A percentile compares a stretch with the other conserved stretches of the same genome.
phyloP scores from a whole-genome alignment of 2,329 filamentous ascomycete genomes.

The Berkeleyomyces rouxiae region DNA sequence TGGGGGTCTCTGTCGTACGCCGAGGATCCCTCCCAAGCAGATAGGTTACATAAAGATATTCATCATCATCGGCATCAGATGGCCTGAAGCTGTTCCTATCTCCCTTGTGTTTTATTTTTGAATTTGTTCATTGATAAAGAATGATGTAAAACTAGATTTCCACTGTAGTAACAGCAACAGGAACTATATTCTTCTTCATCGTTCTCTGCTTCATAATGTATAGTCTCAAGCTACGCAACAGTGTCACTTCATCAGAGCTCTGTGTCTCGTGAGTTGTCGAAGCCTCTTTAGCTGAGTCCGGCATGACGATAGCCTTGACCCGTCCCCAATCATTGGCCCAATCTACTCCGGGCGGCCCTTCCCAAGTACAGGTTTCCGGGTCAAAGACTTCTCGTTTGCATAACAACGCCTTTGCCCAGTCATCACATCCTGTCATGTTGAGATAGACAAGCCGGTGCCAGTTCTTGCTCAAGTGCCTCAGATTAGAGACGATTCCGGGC shows the following conservation, averaged over 20 bases:
- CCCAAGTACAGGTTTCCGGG: background rate
- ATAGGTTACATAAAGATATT: no score
- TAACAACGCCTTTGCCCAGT: background rate
- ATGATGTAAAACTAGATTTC: background rate
- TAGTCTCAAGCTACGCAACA: background rate
- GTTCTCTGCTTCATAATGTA: background rate
- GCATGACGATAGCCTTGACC: background rate
- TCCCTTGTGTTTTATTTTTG: no score
- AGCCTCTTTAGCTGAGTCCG: background rate
- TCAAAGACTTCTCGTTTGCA: background rate
- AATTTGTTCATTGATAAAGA: no score
- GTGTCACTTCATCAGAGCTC: background rate
- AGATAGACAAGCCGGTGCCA: background rate
- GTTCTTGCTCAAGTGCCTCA: background rate
- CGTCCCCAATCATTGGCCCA: conserved; percentile 3
- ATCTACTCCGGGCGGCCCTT: background rate
- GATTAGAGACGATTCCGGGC: background rate
- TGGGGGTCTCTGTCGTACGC: no score
- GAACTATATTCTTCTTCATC: background rate
- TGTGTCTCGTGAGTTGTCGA: background rate
- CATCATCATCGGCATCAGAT: no score
- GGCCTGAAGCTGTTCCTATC: no score
- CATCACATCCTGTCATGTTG: background rate
- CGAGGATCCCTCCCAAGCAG: no score
- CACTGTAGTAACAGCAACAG: background rate